Evolutionary conservation across 2,329 filamentous ascomycete genomes (phyloP).

Genomic region (Ceratocystis colombiana): DNA sequence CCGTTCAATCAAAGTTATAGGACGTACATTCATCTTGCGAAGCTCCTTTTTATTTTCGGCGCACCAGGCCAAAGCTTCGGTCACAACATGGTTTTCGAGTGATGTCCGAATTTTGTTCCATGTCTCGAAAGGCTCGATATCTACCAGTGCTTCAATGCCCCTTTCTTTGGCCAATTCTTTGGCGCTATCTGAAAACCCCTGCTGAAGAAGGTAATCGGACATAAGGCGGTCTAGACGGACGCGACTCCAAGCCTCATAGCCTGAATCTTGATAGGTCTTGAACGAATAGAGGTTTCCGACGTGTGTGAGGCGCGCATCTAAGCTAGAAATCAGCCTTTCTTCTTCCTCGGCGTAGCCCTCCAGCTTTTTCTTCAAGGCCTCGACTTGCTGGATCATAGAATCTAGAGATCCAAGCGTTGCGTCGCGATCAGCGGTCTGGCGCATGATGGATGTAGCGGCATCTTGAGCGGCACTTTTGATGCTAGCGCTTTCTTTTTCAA

Average conservation of each 20-base stretch:
- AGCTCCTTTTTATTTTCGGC: conserved; percentile 85
- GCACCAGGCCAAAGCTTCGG: conserved; percentile 81
- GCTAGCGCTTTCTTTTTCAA: conserved; percentile 59
- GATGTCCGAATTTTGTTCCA: conserved; percentile 70
- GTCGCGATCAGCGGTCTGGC: conserved; percentile 50
- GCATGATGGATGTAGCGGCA: conserved; percentile 56
- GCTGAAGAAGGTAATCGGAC: conserved; percentile 83
- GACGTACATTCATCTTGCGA: conserved; percentile 67
- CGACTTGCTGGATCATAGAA: conserved; percentile 73
- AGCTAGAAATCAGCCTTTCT: conserved; percentile 60
- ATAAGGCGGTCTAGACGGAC: conserved; percentile 71
- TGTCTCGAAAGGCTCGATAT: conserved; percentile 76
- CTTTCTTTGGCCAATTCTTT: conserved; percentile 63
- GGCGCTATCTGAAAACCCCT: conserved; percentile 72
- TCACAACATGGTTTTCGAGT: conserved; percentile 58
- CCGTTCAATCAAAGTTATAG: neutral
- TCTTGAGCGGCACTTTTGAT: conserved; percentile 53
- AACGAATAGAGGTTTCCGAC: conserved; percentile 72
- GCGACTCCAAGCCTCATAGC: conserved; percentile 85
- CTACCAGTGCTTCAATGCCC: conserved; percentile 69
- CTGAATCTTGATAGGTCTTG: conserved; percentile 74
- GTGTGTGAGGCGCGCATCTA: conserved; percentile 67
- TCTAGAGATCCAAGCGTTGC: conserved; percentile 75
- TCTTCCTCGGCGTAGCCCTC: conserved; percentile 69
- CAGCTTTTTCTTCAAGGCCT: conserved; percentile 80